Evolutionary conservation across 345 rosid species (phyloP).

Genomic region (Nasturtium officinale): DNA sequence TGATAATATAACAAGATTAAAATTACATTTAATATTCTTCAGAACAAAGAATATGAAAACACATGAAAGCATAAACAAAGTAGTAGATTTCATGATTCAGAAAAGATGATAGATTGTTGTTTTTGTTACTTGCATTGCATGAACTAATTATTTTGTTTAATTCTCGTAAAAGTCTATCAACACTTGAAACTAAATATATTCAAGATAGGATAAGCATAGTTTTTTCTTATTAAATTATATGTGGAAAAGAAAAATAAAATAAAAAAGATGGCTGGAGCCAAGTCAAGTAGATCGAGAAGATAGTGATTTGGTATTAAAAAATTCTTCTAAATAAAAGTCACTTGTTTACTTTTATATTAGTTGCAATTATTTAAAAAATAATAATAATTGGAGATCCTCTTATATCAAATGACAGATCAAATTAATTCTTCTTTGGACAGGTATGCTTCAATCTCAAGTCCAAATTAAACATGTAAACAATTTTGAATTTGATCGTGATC

Average conservation of each 20-base stretch:
- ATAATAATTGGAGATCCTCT: background rate
- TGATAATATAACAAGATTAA: background rate
- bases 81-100: slow-evolving; percentile 14
- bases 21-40: slow-evolving; percentile 19
- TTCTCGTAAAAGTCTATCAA: background rate
- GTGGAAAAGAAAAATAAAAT: background rate
- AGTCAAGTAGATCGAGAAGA: slow-evolving; percentile 26
- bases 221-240: background rate
- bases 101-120: background rate
- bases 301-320: slow-evolving; percentile 5
- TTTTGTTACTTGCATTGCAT: slow-evolving; percentile 10
- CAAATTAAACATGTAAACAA: too few relatives aligned
- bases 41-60: slow-evolving; percentile 8
- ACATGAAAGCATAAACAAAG: background rate
- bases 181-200: slow-evolving; percentile 18
- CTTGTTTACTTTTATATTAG: background rate
- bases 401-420: background rate
- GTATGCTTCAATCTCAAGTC: too few relatives aligned
- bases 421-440: too few relatives aligned
- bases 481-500: background rate
- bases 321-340: background rate
- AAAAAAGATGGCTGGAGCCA: slow-evolving; percentile 1
- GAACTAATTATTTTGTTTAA: background rate
- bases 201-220: slow-evolving; percentile 18
- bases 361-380: background rate